Percentiles rank a stretch among this genome's conserved stretches.
These are phyloP conservation scores for Hanseniaspora jakobsenii DNA, from an alignment of 805 yeast species.

Conservation along the genomic window DNA sequence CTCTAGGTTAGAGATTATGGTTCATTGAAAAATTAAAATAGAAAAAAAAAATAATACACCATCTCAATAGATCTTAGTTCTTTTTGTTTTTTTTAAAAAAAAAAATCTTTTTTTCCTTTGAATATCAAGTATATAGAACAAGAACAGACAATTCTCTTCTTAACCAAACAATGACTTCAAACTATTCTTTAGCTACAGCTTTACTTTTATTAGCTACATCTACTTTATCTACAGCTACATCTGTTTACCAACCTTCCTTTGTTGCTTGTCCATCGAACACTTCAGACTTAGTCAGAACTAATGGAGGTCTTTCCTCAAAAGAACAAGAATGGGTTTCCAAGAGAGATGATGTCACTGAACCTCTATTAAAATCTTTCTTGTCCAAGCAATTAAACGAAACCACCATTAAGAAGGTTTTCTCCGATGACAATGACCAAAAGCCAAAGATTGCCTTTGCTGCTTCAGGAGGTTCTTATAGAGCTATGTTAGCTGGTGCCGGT, in stretches of 20 bases:
- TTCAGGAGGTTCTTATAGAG: conserved; percentile 85
- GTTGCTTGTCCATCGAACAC: conserved; percentile 38
- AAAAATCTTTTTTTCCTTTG: neutral
- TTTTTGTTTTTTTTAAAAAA: no score
- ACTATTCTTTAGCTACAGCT: neutral
- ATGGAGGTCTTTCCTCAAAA: conserved; percentile 32
- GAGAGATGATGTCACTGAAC: conserved; percentile 19
- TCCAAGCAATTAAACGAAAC: conserved; percentile 17
- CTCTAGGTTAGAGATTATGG: no score
- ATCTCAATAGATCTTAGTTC: no score
- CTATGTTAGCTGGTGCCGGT: conserved; percentile 80
- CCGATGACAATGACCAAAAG: conserved; percentile 17
- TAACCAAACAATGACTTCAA: neutral
- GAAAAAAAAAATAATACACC: no score
- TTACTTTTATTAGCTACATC: conserved; percentile 41
- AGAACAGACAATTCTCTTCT: no score
- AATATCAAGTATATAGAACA: no score
- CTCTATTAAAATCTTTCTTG: conserved; percentile 9
- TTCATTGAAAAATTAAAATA: no score
- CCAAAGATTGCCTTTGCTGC: conserved; percentile 47
- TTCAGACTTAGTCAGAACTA: conserved; percentile 32
- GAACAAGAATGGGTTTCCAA: conserved; percentile 41
- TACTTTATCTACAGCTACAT: conserved; percentile 35
- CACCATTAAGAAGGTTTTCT: conserved; percentile 20
- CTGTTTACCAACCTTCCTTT: conserved; percentile 39